Evolutionary conservation across 2,329 filamentous ascomycete species (phyloP).

Genomic region (Daldinia eschscholtzii): DNA sequence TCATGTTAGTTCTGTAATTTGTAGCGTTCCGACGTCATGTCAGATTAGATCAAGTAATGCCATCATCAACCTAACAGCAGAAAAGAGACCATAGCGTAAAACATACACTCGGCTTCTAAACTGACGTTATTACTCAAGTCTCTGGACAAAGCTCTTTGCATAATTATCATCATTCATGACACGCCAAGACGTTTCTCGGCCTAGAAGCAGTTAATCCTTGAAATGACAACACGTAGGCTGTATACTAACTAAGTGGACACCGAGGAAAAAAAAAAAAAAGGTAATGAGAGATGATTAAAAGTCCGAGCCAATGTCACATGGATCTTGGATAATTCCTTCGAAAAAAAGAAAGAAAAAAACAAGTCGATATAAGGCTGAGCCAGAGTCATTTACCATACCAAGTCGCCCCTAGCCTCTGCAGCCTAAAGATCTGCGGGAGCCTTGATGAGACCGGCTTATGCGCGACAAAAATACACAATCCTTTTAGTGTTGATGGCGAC

Average conservation of each 20-base stretch:
- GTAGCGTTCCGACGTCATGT: slow-evolving; percentile 53
- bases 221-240: background rate
- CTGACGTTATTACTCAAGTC: slow-evolving; percentile 51
- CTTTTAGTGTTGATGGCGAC: slow-evolving; percentile 16
- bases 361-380: slow-evolving; percentile 31
- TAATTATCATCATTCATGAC: slow-evolving; percentile 54
- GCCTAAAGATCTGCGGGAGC: slow-evolving; percentile 40
- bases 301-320: background rate
- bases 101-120: slow-evolving; percentile 63
- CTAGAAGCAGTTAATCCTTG: background rate
- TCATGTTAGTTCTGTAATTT: slow-evolving; percentile 10
- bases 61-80: slow-evolving; percentile 58
- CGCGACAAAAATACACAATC: slow-evolving; percentile 28
- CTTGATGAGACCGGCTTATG: slow-evolving; percentile 38
- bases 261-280: background rate
- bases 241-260: slow-evolving; percentile 12
- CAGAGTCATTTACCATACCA: slow-evolving; percentile 24
- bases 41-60: slow-evolving; percentile 77
- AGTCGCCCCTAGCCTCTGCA: slow-evolving; percentile 18
- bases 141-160: slow-evolving; percentile 55
- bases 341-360: slow-evolving; percentile 2
- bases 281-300: slow-evolving; percentile 8
- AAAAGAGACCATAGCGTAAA: slow-evolving; percentile 62
- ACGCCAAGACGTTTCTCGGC: slow-evolving; percentile 17
- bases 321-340: slow-evolving; percentile 10